A percentile compares a stretch with the other conserved stretches of the same genome.
Evolutionary conservation across 768 basidiomycete species (phyloP).

Genomic region (Polyporus arcularius): DNA sequence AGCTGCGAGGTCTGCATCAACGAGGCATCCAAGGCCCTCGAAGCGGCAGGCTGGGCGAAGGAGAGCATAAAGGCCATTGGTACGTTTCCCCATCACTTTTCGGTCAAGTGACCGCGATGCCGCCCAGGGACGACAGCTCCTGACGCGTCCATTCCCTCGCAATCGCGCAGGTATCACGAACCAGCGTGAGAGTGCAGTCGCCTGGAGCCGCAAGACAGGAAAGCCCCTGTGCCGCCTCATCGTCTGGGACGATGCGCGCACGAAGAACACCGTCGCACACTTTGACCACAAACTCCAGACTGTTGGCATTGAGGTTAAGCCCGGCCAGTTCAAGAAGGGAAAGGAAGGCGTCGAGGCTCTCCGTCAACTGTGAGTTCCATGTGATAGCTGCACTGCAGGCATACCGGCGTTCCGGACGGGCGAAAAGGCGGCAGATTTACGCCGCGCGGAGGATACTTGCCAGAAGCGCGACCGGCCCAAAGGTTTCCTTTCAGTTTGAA

Average conservation of each 20-base stretch:
- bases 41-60: constrained; percentile 73
- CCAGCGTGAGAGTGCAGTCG: constrained; percentile 94
- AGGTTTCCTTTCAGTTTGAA: too few species aligned
- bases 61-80: constrained; percentile 91
- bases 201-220: constrained; percentile 90
- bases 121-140: not conserved
- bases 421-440: too few species aligned
- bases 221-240: constrained; percentile 87
- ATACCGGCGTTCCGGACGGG: too few species aligned
- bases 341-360: constrained; percentile 66
- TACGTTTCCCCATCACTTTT: constrained; percentile 37
- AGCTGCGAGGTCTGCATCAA: constrained; percentile 77
- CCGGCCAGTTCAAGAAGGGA: constrained; percentile 70
- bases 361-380: constrained; percentile 56
- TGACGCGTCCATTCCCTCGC: constrained; percentile 8
- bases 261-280: constrained; percentile 80
- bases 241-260: constrained; percentile 97
- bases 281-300: constrained; percentile 70
- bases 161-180: constrained; percentile 79
- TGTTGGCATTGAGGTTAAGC: constrained; percentile 72
- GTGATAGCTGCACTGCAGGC: too few species aligned
- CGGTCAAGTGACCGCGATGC: constrained; percentile 9
- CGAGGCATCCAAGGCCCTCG: constrained; percentile 68
- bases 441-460: too few species aligned
- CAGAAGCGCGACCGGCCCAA: too few species aligned